Evolutionary conservation across 176 grass and related monocot genomes (phyloP).

Genomic region (Aegilops sharonensis): DNA sequence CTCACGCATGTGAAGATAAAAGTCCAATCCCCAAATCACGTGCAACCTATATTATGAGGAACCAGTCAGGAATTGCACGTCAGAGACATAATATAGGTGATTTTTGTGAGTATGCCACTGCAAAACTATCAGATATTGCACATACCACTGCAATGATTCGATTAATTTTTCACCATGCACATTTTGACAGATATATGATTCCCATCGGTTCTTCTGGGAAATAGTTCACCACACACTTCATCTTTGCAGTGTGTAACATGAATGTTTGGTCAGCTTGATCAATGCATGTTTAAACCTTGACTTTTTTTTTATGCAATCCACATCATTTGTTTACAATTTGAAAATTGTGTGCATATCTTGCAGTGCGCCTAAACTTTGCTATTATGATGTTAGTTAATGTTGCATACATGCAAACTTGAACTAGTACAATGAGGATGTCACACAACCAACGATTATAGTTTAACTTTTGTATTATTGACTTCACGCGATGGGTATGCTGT

Average conservation of each 20-base stretch:
- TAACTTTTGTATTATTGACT: neutral
- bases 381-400: neutral
- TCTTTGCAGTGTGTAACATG: neutral
- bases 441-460: neutral
- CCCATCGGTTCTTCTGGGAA: neutral
- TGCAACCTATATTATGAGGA: neutral
- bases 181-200: neutral
- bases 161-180: neutral
- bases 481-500: neutral
- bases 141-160: neutral
- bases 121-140: conserved; percentile 9
- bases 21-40: neutral
- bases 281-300: neutral
- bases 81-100: neutral
- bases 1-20: neutral
- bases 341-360: neutral
- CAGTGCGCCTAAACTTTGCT: neutral
- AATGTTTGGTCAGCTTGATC: neutral
- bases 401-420: neutral
- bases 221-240: neutral
- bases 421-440: neutral
- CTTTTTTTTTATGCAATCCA: neutral
- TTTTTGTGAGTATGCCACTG: neutral
- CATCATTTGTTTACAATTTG: neutral
- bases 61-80: neutral